phyloP scores from a whole-genome alignment of 306 rosid genomes.

The Amphicarpaea edgeworthii region DNA sequence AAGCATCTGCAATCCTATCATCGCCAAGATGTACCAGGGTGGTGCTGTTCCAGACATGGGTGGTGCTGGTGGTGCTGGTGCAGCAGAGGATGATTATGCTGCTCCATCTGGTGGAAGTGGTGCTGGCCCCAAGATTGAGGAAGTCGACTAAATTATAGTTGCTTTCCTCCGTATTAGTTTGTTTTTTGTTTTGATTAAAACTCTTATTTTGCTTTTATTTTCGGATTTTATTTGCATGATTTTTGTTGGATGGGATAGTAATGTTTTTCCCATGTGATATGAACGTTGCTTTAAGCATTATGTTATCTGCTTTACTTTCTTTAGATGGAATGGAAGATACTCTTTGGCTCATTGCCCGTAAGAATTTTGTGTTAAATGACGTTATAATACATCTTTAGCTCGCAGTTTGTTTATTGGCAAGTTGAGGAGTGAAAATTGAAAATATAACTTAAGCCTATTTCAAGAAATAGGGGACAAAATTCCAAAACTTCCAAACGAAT shows the following conservation, averaged over 20 bases:
- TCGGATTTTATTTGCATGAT: neutral
- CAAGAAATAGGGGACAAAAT: too few relatives aligned
- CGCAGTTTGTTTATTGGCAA: too few relatives aligned
- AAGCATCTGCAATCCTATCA: constrained; percentile 31
- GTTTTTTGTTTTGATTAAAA: neutral
- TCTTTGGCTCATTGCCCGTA: neutral
- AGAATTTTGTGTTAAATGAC: neutral
- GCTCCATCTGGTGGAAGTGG: constrained; percentile 29
- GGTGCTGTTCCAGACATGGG: constrained; percentile 17
- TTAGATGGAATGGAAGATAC: neutral
- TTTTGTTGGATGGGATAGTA: neutral
- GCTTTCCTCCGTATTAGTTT: neutral
- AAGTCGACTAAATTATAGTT: constrained; percentile 6
- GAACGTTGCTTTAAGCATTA: neutral
- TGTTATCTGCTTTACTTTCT: neutral
- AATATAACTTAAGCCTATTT: too few relatives aligned
- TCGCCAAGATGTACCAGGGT: constrained; percentile 29
- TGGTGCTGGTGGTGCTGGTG: neutral
- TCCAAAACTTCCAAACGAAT: too few relatives aligned
- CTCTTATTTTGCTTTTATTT: neutral
- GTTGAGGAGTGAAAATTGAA: too few relatives aligned
- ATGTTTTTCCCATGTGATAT: neutral
- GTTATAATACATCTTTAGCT: too few relatives aligned
- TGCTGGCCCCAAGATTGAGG: constrained; percentile 26
- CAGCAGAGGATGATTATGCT: neutral